Percentiles rank a stretch among this genome's conserved stretches.
These are phyloP conservation scores for Blastobotrys capitulatus DNA, from an alignment of 1,139 yeast species.

Conservation along the genomic window DNA sequence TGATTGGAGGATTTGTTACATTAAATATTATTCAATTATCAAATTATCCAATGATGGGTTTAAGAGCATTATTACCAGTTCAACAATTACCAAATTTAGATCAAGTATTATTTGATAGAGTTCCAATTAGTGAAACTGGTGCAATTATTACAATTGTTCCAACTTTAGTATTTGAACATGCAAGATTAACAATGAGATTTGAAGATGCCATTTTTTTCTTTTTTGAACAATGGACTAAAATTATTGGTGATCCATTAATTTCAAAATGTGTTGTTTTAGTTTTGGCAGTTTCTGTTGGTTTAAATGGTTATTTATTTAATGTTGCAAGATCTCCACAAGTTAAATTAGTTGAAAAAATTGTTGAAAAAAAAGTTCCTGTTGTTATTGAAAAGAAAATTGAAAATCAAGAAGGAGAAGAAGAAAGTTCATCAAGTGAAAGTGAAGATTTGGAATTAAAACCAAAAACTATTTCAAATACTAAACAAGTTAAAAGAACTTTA, in stretches of 20 bases:
- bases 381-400: constrained; percentile 10
- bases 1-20: constrained; percentile 63
- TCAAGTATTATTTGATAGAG: constrained; percentile 7
- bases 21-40: constrained; percentile 48
- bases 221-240: constrained; percentile 55
- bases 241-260: constrained; percentile 78
- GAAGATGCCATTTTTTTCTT: constrained; percentile 58
- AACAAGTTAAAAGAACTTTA: constrained; percentile 31
- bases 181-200: constrained; percentile 53
- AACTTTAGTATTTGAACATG: constrained; percentile 63
- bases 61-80: constrained; percentile 7
- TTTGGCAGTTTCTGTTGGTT: constrained; percentile 68
- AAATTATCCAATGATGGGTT: constrained; percentile 43
- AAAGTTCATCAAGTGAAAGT: constrained; percentile 17
- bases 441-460: constrained; percentile 21
- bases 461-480: neutral
- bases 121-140: constrained; percentile 34
- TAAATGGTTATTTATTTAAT: constrained; percentile 72
- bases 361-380: constrained; percentile 30
- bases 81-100: neutral
- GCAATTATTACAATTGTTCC: constrained; percentile 64
- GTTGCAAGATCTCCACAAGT: constrained; percentile 32
- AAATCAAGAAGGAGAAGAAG: constrained; percentile 17
- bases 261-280: constrained; percentile 72
- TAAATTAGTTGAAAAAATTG: constrained; percentile 32